A percentile compares a stretch with the other conserved stretches of the same genome.
These are phyloP conservation scores for Phytopythium mirpurense DNA, from an alignment of 352 stramenopile species.

Conservation along the genomic window DNA sequence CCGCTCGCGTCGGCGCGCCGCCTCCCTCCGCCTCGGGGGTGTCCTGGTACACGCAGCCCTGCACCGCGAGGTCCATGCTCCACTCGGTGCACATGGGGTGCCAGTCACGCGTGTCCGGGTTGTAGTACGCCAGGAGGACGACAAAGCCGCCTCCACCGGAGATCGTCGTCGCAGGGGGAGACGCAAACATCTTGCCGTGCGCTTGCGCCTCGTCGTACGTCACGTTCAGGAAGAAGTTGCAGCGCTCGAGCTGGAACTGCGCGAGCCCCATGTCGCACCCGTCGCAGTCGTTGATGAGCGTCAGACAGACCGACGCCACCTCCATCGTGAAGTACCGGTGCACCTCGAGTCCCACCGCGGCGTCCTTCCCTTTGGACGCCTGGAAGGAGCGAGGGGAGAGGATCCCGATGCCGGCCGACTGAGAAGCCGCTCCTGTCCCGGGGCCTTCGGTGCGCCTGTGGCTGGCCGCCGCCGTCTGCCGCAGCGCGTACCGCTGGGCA, in stretches of 20 bases:
- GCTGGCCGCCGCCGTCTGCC: neutral
- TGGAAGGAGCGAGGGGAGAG: slow-evolving; percentile 6
- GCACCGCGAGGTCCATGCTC: slow-evolving; percentile 60
- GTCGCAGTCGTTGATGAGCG: slow-evolving; percentile 83
- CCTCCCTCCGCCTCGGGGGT: slow-evolving; percentile 1
- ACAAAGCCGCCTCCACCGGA: slow-evolving; percentile 64
- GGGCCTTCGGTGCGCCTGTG: neutral
- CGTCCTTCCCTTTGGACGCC: slow-evolving; percentile 4
- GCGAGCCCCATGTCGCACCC: slow-evolving; percentile 82
- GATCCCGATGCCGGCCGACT: neutral
- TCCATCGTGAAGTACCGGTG: slow-evolving; percentile 80
- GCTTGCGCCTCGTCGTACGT: slow-evolving; percentile 27
- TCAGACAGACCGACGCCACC: slow-evolving; percentile 56
- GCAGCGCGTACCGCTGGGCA: slow-evolving; percentile 2
- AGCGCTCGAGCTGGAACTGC: slow-evolving; percentile 66
- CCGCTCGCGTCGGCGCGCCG: slow-evolving; percentile 11
- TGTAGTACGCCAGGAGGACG: slow-evolving; percentile 74
- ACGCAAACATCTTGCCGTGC: slow-evolving; percentile 12
- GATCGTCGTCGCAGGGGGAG: slow-evolving; percentile 39
- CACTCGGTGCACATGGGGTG: slow-evolving; percentile 80
- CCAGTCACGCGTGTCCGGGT: slow-evolving; percentile 76
- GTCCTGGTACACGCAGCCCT: slow-evolving; percentile 21
- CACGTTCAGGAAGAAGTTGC: slow-evolving; percentile 71
- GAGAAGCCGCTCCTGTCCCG: neutral
- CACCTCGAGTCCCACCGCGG: slow-evolving; percentile 31